phyloP scores from a whole-genome alignment of 805 yeast genomes.

The Suhomyces prunicola region DNA sequence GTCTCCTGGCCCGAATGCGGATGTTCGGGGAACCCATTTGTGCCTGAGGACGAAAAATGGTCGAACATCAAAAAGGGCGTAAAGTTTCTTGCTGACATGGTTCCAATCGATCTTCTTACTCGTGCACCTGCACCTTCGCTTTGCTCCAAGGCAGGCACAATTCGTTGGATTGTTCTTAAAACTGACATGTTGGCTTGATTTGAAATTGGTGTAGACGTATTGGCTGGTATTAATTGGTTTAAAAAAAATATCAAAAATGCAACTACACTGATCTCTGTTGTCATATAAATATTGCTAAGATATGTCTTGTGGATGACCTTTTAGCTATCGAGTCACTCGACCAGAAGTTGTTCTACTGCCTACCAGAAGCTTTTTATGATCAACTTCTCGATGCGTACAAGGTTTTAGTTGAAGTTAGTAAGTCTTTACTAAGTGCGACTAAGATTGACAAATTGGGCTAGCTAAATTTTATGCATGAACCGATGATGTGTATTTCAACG shows the following conservation, averaged over 20 bases:
- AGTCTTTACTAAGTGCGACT: not conserved
- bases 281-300: not conserved
- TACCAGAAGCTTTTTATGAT: not conserved
- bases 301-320: not conserved
- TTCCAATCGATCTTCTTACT: constrained; percentile 79
- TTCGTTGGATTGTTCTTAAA: constrained; percentile 28
- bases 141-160: constrained; percentile 57
- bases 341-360: not conserved
- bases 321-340: not conserved
- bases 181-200: constrained; percentile 39
- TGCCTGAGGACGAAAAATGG: constrained; percentile 63
- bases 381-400: not conserved
- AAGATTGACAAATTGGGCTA: not conserved
- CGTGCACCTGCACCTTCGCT: constrained; percentile 85
- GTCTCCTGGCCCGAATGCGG: constrained; percentile 85
- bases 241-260: not conserved
- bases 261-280: not conserved
- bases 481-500: not conserved
- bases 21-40: constrained; percentile 79
- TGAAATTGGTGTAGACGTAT: not conserved
- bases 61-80: constrained; percentile 84
- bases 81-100: constrained; percentile 63
- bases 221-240: not conserved
- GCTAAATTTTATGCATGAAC: not conserved
- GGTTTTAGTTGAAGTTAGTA: not conserved